phyloP scores from a whole-genome alignment of 2,329 filamentous ascomycete genomes.

The Arthroderma sp. region DNA sequence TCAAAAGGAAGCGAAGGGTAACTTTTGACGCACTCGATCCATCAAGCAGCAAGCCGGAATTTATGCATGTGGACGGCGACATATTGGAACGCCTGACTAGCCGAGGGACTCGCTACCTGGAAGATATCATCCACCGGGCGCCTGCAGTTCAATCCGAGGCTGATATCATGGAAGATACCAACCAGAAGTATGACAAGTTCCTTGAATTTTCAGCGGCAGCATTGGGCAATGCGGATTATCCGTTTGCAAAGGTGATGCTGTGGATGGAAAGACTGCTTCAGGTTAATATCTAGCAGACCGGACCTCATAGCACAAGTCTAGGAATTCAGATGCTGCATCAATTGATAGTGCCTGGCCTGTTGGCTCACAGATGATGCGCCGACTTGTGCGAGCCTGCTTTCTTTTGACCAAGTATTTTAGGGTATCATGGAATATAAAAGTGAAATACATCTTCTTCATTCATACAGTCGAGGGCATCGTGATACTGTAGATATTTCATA shows the following conservation, averaged over 20 bases:
- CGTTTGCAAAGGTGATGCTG: slow-evolving; percentile 17
- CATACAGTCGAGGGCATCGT: no score
- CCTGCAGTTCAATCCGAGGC: neutral
- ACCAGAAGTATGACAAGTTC: slow-evolving; percentile 30
- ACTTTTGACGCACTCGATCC: slow-evolving; percentile 27
- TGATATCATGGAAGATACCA: slow-evolving; percentile 5
- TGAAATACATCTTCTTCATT: no score
- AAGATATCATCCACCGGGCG: slow-evolving; percentile 16
- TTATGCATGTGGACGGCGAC: slow-evolving; percentile 56
- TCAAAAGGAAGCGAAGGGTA: slow-evolving; percentile 23
- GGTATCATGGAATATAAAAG: no score
- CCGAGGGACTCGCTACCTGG: slow-evolving; percentile 22
- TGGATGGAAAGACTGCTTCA: slow-evolving; percentile 25
- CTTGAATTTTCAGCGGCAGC: slow-evolving; percentile 38
- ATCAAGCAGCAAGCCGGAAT: slow-evolving; percentile 27
- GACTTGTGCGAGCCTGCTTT: no score
- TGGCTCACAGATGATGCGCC: no score
- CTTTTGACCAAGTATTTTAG: no score
- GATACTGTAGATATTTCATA: no score
- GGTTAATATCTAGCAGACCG: slow-evolving; percentile 8
- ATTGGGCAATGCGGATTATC: slow-evolving; percentile 24
- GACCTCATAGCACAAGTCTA: no score
- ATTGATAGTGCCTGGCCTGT: no score
- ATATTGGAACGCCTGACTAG: slow-evolving; percentile 45
- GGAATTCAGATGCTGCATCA: no score